Conservation (phyloP, 441 rosid species). For the Breynia disticha region DNA sequence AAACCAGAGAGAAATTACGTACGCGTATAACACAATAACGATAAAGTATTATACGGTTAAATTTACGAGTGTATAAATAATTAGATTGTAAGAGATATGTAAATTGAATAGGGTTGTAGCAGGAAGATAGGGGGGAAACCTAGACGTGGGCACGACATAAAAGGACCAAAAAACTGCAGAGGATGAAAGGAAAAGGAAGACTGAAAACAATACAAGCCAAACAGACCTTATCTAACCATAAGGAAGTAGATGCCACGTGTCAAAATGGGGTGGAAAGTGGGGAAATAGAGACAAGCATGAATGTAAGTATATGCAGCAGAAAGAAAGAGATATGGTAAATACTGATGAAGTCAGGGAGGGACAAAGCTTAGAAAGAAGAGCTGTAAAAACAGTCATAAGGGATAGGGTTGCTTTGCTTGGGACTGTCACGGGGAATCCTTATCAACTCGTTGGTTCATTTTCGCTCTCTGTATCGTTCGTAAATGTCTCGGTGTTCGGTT, state of each 20-base stretch:
- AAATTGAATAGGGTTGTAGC: no score
- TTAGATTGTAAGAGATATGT: no score
- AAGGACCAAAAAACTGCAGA: not conserved
- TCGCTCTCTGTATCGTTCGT: not conserved
- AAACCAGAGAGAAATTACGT: no score
- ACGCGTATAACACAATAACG: no score
- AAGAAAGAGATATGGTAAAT: slow-evolving; percentile 4
- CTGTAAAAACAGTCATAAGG: not conserved
- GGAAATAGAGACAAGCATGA: not conserved
- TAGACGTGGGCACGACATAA: not conserved
- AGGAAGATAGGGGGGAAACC: no score
- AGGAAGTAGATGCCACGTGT: slow-evolving; percentile 22
- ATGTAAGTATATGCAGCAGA: not conserved
- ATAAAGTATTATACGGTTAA: no score
- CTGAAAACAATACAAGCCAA: slow-evolving; percentile 23
- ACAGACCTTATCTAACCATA: slow-evolving; percentile 21
- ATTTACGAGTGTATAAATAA: no score
- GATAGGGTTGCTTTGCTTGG: slow-evolving; percentile 14
- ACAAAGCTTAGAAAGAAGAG: slow-evolving; percentile 17
- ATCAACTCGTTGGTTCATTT: slow-evolving; percentile 7
- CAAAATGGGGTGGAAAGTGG: slow-evolving; percentile 13
- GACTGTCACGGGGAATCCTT: slow-evolving; percentile 21
- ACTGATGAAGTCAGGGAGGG: slow-evolving; percentile 6
- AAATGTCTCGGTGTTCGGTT: no score
- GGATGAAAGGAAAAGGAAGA: not conserved